These are phyloP conservation scores for Gymnopilus dilepis DNA, from an alignment of 768 basidiomycete species.

Conservation along the genomic window DNA sequence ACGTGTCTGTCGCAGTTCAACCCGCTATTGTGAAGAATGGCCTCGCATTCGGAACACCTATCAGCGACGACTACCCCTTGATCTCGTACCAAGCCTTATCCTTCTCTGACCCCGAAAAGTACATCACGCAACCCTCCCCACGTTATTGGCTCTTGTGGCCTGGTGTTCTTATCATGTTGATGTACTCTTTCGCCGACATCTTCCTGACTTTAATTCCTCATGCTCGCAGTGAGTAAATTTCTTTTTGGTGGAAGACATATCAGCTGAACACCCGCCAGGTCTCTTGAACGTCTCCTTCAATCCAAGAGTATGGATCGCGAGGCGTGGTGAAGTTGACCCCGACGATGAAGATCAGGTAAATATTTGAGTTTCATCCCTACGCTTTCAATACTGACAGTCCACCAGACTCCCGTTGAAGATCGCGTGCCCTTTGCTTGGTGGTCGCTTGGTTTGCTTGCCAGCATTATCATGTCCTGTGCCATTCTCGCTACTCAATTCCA, in stretches of 20 bases:
- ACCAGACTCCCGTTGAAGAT: slow-evolving; percentile 53
- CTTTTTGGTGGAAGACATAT: background rate
- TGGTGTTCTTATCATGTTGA: slow-evolving; percentile 64
- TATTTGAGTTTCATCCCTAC: too few species aligned
- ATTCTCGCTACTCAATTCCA: slow-evolving; percentile 60
- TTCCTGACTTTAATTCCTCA: slow-evolving; percentile 44
- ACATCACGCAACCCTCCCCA: slow-evolving; percentile 51
- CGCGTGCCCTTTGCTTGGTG: slow-evolving; percentile 63
- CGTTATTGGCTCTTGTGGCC: slow-evolving; percentile 71
- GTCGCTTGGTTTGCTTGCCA: slow-evolving; percentile 52
- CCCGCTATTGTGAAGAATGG: slow-evolving; percentile 59
- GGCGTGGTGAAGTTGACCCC: slow-evolving; percentile 32
- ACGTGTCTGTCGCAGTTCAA: slow-evolving; percentile 42
- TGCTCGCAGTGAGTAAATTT: slow-evolving; percentile 31
- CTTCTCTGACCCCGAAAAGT: slow-evolving; percentile 47
- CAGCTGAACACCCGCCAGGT: slow-evolving; percentile 15
- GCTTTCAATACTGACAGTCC: too few species aligned
- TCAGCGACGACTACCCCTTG: slow-evolving; percentile 46
- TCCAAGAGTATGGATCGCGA: slow-evolving; percentile 36
- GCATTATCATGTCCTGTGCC: slow-evolving; percentile 53
- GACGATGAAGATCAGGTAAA: slow-evolving; percentile 52
- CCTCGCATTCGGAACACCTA: slow-evolving; percentile 46
- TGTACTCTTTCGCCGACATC: slow-evolving; percentile 64
- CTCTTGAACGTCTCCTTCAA: slow-evolving; percentile 29
- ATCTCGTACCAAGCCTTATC: slow-evolving; percentile 51